Conservation (phyloP, 495 filamentous ascomycete species). For the Xylaria sp. region DNA sequence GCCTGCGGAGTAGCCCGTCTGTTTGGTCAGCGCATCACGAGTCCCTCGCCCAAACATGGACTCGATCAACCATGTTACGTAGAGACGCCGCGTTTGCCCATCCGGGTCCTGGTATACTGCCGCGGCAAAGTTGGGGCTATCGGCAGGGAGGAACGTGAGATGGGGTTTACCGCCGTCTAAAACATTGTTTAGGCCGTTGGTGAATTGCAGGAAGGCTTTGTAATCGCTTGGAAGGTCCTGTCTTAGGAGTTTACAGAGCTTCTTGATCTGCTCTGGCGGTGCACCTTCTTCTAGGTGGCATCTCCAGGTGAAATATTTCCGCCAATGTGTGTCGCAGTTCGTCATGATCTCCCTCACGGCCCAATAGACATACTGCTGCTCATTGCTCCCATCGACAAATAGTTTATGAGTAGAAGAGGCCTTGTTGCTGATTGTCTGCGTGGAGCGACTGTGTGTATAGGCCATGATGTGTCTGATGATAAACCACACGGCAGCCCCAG, state of each 20-base stretch:
- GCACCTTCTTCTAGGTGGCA: conserved; percentile 2
- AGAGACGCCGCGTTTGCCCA: background rate
- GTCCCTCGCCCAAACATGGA: background rate
- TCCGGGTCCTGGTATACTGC: background rate
- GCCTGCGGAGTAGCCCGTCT: background rate
- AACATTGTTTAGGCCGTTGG: conserved; percentile 12
- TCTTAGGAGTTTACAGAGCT: background rate
- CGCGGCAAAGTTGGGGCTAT: background rate
- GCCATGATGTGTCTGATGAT: conserved; percentile 2
- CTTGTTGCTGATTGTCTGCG: background rate
- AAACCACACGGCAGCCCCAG: background rate
- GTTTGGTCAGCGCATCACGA: background rate
- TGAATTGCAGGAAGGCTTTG: background rate
- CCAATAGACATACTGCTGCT: conserved; percentile 14
- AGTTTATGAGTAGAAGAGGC: no score
- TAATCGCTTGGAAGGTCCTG: background rate
- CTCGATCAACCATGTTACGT: background rate
- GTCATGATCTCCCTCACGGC: background rate
- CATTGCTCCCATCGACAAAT: background rate
- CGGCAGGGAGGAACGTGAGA: background rate
- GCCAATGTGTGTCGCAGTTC: conserved; percentile 15
- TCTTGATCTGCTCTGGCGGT: background rate
- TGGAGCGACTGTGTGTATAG: background rate
- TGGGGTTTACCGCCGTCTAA: conserved; percentile 8
- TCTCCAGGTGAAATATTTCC: background rate